A percentile compares a stretch with the other conserved stretches of the same genome.
These are phyloP conservation scores for Suaeda aralocaspica DNA, from an alignment of 148 eudicot species.

Conservation along the genomic window DNA sequence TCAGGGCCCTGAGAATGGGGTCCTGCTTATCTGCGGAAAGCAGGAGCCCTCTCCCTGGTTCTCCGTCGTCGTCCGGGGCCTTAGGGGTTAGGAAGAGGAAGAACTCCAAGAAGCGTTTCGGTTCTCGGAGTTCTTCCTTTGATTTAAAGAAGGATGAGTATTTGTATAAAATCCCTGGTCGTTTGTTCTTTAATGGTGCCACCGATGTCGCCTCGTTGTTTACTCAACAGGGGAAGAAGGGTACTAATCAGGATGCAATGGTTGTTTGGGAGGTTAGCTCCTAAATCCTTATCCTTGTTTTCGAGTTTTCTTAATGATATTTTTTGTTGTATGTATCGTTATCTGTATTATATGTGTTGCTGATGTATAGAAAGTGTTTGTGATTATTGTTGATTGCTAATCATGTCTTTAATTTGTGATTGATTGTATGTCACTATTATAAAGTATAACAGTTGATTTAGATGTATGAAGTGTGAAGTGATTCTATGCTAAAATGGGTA, in stretches of 20 bases:
- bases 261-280: conserved; percentile 88
- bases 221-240: conserved; percentile 90
- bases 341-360: not conserved
- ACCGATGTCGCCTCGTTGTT: conserved; percentile 69
- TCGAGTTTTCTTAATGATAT: not conserved
- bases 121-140: conserved; percentile 61
- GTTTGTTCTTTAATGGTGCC: conserved; percentile 64
- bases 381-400: not conserved
- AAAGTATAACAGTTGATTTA: not conserved
- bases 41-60: conserved; percentile 76
- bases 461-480: not conserved
- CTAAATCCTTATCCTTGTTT: not conserved
- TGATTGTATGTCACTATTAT: not conserved
- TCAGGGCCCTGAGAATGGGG: conserved; percentile 99
- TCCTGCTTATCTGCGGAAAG: conserved; percentile 92
- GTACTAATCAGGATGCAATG: conserved; percentile 98
- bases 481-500: not conserved
- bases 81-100: conserved; percentile 53
- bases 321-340: not conserved
- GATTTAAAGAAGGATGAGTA: conserved; percentile 63
- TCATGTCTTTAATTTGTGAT: not conserved
- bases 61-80: conserved; percentile 45
- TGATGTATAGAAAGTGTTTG: not conserved
- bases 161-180: conserved; percentile 59
- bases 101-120: conserved; percentile 48